A percentile compares a stretch with the other conserved stretches of the same genome.
Conservation (phyloP, 805 yeast genomes). For the Starmerella sp. region DNA sequence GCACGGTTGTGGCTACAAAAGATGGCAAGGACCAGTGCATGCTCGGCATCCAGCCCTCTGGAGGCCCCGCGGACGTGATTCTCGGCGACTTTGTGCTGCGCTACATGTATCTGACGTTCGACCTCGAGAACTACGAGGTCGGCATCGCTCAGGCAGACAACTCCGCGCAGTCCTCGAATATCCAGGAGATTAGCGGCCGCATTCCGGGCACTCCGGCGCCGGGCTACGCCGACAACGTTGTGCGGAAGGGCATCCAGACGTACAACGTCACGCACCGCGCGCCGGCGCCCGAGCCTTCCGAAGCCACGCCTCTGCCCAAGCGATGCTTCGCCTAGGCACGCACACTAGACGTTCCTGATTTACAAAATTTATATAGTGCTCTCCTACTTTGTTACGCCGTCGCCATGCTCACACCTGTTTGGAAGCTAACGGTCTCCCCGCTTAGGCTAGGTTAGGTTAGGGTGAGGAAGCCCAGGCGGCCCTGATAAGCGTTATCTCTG, state of each 20-base stretch:
- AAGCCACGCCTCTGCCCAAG: neutral
- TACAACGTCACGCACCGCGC: neutral
- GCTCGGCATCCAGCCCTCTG: neutral
- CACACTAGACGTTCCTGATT: neutral
- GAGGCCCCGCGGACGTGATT: constrained; percentile 25
- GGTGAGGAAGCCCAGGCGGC: neutral
- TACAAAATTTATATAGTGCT: too few relatives aligned
- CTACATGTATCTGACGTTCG: constrained; percentile 53
- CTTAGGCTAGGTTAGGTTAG: neutral
- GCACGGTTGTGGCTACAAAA: neutral
- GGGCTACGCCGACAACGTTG: neutral
- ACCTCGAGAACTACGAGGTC: constrained; percentile 45
- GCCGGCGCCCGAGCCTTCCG: neutral
- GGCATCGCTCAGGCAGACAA: constrained; percentile 41
- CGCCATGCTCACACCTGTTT: too few relatives aligned
- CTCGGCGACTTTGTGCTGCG: constrained; percentile 58
- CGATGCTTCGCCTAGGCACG: neutral
- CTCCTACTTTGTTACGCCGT: too few relatives aligned
- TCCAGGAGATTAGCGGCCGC: constrained; percentile 20
- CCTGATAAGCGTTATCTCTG: neutral
- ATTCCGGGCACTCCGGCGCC: constrained; percentile 24
- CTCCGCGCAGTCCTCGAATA: constrained; percentile 12
- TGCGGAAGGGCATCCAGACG: neutral
- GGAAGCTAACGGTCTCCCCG: neutral
- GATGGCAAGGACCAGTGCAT: neutral